phyloP scores from a whole-genome alignment of 108 stramenopile genomes.

The Skeletonema marinoi region DNA sequence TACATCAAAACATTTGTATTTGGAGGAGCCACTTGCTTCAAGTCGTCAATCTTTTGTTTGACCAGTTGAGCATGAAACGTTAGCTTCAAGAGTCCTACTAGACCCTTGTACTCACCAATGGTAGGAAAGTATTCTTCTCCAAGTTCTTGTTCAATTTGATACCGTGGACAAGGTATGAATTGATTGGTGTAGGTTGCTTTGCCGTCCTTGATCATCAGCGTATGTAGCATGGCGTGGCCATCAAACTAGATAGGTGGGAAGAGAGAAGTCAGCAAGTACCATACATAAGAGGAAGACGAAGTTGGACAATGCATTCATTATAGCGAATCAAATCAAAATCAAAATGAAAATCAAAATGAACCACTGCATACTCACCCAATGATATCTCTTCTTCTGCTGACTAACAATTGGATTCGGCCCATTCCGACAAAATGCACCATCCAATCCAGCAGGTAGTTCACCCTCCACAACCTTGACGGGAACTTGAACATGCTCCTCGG shows the following conservation, averaged over 20 bases:
- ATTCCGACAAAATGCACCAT: slow-evolving; percentile 45
- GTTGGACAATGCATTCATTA: too few relatives aligned
- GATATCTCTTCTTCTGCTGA: slow-evolving; percentile 43
- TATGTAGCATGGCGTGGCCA: slow-evolving; percentile 50
- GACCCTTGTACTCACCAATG: slow-evolving; percentile 42
- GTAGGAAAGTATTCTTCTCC: slow-evolving; percentile 47
- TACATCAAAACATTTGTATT: slow-evolving; percentile 46
- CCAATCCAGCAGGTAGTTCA: slow-evolving; percentile 32
- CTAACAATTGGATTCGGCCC: slow-evolving; percentile 47
- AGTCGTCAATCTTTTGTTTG: slow-evolving; percentile 38
- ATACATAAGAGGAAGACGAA: neutral
- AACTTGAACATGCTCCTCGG: slow-evolving; percentile 31
- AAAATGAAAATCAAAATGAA: too few relatives aligned
- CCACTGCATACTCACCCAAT: slow-evolving; percentile 35
- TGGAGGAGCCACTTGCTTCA: slow-evolving; percentile 31
- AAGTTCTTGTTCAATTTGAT: slow-evolving; percentile 43
- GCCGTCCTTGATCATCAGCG: slow-evolving; percentile 41
- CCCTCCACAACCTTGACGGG: slow-evolving; percentile 47
- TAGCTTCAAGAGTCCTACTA: slow-evolving; percentile 46
- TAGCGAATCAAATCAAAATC: too few relatives aligned
- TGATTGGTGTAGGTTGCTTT: slow-evolving; percentile 51
- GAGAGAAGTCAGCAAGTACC: neutral
- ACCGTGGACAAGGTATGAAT: slow-evolving; percentile 49
- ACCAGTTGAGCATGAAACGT: slow-evolving; percentile 24
- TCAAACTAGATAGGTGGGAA: slow-evolving; percentile 2